Evolutionary conservation across 257 asterid species (phyloP).

Genomic region (Nyctanthes arbortristis): DNA sequence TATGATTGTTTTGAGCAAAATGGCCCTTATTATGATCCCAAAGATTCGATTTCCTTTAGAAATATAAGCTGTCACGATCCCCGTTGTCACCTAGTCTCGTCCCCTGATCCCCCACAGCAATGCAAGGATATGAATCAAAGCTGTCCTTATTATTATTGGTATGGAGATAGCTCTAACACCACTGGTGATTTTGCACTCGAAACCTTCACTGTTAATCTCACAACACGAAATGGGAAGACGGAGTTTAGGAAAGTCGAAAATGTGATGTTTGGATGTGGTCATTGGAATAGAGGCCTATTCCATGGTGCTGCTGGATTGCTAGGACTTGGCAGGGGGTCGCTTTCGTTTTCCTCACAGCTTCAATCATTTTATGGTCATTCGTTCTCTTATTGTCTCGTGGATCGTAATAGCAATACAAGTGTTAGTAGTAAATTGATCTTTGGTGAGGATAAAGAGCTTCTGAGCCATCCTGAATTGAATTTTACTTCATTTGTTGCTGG

Average conservation of each 20-base stretch:
- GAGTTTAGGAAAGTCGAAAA: conserved; percentile 62
- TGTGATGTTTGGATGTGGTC: conserved; percentile 96
- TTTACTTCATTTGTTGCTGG: conserved; percentile 58
- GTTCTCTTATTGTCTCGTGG: conserved; percentile 84
- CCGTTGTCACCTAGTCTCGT: conserved; percentile 62
- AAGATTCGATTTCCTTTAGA: conserved; percentile 45
- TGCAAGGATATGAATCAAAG: conserved; percentile 50
- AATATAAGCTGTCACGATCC: conserved; percentile 73
- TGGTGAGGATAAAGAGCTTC: conserved; percentile 65
- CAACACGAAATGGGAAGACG: conserved; percentile 42
- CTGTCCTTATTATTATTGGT: conserved; percentile 94
- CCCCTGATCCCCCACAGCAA: conserved; percentile 69
- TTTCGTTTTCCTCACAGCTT: conserved; percentile 82
- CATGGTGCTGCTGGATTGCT: conserved; percentile 94
- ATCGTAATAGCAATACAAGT: conserved; percentile 72
- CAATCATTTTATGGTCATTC: conserved; percentile 72
- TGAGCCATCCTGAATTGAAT: conserved; percentile 60
- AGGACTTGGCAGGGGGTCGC: conserved; percentile 80
- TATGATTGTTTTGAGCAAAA: conserved; percentile 82
- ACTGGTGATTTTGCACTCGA: conserved; percentile 87
- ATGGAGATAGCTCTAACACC: conserved; percentile 89
- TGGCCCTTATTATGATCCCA: conserved; percentile 71
- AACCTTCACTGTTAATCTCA: conserved; percentile 79
- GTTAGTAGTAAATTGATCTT: conserved; percentile 81
- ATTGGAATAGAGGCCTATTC: conserved; percentile 90